Evolutionary conservation across 129 eudicot genomes (phyloP).

Genomic region (Lonicera japonica): DNA sequence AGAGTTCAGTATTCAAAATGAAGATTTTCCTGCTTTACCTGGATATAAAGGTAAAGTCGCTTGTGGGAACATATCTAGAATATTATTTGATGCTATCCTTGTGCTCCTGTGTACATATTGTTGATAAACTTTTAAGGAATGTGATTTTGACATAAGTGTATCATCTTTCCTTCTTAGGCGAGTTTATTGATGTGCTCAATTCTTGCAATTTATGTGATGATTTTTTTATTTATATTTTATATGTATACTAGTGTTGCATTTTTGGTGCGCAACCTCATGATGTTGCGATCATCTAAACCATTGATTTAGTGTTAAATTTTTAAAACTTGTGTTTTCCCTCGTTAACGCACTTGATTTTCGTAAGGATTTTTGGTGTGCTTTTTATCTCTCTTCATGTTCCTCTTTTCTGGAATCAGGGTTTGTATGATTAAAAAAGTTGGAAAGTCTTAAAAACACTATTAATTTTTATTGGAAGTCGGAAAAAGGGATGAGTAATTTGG

Average conservation of each 20-base stretch:
- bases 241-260: too few species aligned
- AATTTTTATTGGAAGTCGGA: too few species aligned
- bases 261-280: too few species aligned
- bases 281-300: too few species aligned
- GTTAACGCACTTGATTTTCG: too few species aligned
- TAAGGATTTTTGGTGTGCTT: not conserved
- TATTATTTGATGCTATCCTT: not conserved
- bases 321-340: too few species aligned
- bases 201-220: not conserved
- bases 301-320: too few species aligned
- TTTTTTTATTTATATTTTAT: too few species aligned
- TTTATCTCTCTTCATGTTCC: not conserved
- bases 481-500: too few species aligned
- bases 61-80: conserved; percentile 2
- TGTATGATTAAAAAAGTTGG: too few species aligned
- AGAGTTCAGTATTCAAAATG: conserved; percentile 87
- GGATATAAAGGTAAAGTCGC: conserved; percentile 70
- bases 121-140: not conserved
- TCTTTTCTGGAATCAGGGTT: too few species aligned
- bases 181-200: not conserved
- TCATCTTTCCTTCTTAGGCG: not conserved
- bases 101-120: not conserved
- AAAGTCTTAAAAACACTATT: too few species aligned
- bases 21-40: conserved; percentile 87
- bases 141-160: not conserved